Percentiles rank a stretch among this genome's conserved stretches.
Evolutionary conservation across 805 yeast species (phyloP).

Genomic region (Yarrowia yakushimensis): DNA sequence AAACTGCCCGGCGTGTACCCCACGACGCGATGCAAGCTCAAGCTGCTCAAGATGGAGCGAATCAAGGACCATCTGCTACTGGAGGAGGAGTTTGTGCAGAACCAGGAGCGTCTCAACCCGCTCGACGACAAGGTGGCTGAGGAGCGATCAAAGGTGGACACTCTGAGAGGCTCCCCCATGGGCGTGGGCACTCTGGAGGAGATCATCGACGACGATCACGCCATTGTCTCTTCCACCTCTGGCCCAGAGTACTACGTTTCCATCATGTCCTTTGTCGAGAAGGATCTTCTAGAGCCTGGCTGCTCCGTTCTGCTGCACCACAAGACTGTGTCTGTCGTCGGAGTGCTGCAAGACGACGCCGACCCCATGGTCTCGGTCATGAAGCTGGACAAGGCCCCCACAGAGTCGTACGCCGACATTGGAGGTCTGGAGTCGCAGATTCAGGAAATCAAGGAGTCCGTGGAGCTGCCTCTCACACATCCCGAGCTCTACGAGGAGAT

Average conservation of each 20-base stretch:
- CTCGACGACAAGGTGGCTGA: conserved; percentile 96
- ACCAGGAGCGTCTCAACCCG: conserved; percentile 91
- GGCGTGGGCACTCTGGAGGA: conserved; percentile 95
- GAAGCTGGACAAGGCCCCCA: conserved; percentile 97
- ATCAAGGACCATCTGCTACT: conserved; percentile 91
- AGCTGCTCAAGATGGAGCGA: conserved; percentile 86
- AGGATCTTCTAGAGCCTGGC: conserved; percentile 93
- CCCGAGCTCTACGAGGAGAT: conserved; percentile 96
- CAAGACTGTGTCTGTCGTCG: conserved; percentile 93
- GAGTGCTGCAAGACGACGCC: conserved; percentile 95
- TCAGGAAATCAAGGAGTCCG: conserved; percentile 96
- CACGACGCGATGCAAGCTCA: conserved; percentile 88
- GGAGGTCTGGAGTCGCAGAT: conserved; percentile 96
- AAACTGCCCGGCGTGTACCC: conserved; percentile 88
- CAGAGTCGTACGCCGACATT: conserved; percentile 93
- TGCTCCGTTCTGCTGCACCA: conserved; percentile 94
- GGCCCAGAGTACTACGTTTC: conserved; percentile 98
- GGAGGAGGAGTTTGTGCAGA: conserved; percentile 94
- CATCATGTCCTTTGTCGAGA: conserved; percentile 93
- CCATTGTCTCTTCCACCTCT: conserved; percentile 91
- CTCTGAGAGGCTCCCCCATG: conserved; percentile 93
- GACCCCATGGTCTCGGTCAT: conserved; percentile 97
- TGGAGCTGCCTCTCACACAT: conserved; percentile 91
- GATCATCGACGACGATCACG: conserved; percentile 97
- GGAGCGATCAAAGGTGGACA: conserved; percentile 92